phyloP scores from a whole-genome alignment of 306 rosid species.

The Cicer yamashitae region DNA sequence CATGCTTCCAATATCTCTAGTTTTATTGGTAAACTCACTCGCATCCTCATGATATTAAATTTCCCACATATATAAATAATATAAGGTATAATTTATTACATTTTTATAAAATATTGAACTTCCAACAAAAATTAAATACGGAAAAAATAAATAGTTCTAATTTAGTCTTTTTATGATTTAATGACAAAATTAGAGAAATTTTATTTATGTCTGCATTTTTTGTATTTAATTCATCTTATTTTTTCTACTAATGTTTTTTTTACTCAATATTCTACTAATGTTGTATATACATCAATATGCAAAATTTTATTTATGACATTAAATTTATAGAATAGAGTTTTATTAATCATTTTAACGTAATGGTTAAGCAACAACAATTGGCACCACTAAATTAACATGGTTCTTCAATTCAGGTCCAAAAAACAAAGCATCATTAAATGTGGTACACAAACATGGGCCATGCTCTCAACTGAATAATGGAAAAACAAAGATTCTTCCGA shows the following conservation, averaged over 20 bases:
- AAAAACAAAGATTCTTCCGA: not conserved
- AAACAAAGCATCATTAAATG: constrained; percentile 49
- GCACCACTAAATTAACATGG: not conserved
- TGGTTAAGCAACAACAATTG: constrained; percentile 13
- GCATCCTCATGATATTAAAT: not conserved
- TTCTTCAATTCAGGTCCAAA: constrained; percentile 38
- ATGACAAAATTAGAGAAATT: not conserved
- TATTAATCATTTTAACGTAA: not conserved
- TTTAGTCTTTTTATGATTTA: not conserved
- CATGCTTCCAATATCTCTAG: not conserved
- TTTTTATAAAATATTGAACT: not conserved
- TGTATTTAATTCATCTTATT: no score
- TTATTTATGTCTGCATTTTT: not conserved
- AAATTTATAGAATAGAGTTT: not conserved
- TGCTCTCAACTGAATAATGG: constrained; percentile 48
- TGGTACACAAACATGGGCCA: constrained; percentile 66
- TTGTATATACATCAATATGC: not conserved
- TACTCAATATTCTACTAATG: not conserved
- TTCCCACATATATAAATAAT: not conserved
- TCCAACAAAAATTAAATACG: not conserved
- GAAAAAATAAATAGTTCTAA: not conserved
- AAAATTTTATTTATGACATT: no score
- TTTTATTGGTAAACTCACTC: not conserved
- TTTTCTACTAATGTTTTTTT: not conserved
- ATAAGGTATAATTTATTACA: not conserved